Conservation (phyloP, 768 basidiomycete genomes). For the Cystoderma amianthinum region DNA sequence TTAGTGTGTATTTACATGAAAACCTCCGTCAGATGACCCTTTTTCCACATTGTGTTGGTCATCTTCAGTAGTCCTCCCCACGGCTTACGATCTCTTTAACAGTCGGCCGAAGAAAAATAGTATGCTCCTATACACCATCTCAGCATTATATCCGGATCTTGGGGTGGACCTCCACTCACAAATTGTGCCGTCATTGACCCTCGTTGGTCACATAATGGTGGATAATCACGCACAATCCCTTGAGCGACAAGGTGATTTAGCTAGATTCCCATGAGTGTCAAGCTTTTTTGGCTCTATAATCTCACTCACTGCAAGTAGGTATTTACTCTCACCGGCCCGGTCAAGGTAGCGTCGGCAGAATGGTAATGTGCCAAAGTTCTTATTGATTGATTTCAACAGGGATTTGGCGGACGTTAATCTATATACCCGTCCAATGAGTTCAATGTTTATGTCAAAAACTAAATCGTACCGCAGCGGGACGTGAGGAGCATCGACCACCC, state of each 20-base stretch:
- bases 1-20: too few species aligned
- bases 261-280: slow-evolving; percentile 31
- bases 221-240: slow-evolving; percentile 88
- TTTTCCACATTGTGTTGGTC: background rate
- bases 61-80: slow-evolving; percentile 68
- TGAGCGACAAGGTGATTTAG: slow-evolving; percentile 85
- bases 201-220: slow-evolving; percentile 79
- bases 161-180: slow-evolving; percentile 31
- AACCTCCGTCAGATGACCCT: background rate
- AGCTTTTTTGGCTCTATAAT: background rate
- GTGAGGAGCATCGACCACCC: slow-evolving; percentile 58
- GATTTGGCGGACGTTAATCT: slow-evolving; percentile 83
- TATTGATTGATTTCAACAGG: slow-evolving; percentile 81
- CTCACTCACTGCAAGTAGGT: slow-evolving; percentile 76
- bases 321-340: slow-evolving; percentile 86
- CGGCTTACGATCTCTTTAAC: slow-evolving; percentile 81
- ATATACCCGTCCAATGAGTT: too few species aligned
- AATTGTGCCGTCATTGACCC: slow-evolving; percentile 95
- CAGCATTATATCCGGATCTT: background rate
- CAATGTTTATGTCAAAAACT: too few species aligned
- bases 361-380: slow-evolving; percentile 90
- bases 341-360: slow-evolving; percentile 96
- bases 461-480: slow-evolving; percentile 73
- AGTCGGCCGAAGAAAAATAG: slow-evolving; percentile 78
- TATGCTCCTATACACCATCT: slow-evolving; percentile 60